These are phyloP conservation scores for Colletotrichum spaethianum DNA, from an alignment of 2,329 filamentous ascomycete species.

Conservation along the genomic window DNA sequence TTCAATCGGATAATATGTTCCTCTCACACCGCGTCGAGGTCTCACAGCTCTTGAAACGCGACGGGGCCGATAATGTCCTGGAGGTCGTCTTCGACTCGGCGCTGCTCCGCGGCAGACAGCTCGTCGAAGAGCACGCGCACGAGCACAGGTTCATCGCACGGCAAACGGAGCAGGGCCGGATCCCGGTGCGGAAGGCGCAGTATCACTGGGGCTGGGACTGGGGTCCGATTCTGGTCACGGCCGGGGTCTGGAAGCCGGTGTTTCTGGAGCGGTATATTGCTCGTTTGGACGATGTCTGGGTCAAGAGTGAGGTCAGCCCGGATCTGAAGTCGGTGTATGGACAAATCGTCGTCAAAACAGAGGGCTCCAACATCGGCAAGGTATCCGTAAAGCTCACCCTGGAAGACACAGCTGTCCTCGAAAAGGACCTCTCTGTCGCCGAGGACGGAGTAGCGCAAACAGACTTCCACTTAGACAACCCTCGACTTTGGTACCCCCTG, in stretches of 20 bases:
- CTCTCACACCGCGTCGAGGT: constrained; percentile 70
- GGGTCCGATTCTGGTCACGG: constrained; percentile 75
- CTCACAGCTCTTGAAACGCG: constrained; percentile 55
- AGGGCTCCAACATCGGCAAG: constrained; percentile 47
- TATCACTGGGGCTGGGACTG: constrained; percentile 83
- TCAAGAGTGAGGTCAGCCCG: constrained; percentile 52
- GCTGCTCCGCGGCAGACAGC: constrained; percentile 64
- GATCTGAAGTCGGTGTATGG: constrained; percentile 57
- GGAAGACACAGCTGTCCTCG: constrained; percentile 39
- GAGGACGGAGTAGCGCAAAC: constrained; percentile 7
- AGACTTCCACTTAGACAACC: constrained; percentile 24
- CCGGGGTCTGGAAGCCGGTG: constrained; percentile 77
- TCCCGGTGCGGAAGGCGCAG: constrained; percentile 71
- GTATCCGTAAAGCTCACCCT: constrained; percentile 48
- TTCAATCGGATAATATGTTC: constrained; percentile 76
- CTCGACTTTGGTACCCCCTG: constrained; percentile 41
- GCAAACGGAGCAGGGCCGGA: constrained; percentile 58
- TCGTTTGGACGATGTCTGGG: constrained; percentile 71
- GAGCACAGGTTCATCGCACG: constrained; percentile 69
- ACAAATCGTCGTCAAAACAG: constrained; percentile 54
- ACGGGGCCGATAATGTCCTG: constrained; percentile 58
- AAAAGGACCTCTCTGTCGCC: constrained; percentile 22
- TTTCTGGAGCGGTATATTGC: constrained; percentile 74
- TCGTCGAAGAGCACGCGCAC: constrained; percentile 65
- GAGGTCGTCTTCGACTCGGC: constrained; percentile 72